Percentiles rank a stretch among this genome's conserved stretches.
Conservation (phyloP, 2,329 filamentous ascomycete species). For the Sclerotinia trifoliorum region DNA sequence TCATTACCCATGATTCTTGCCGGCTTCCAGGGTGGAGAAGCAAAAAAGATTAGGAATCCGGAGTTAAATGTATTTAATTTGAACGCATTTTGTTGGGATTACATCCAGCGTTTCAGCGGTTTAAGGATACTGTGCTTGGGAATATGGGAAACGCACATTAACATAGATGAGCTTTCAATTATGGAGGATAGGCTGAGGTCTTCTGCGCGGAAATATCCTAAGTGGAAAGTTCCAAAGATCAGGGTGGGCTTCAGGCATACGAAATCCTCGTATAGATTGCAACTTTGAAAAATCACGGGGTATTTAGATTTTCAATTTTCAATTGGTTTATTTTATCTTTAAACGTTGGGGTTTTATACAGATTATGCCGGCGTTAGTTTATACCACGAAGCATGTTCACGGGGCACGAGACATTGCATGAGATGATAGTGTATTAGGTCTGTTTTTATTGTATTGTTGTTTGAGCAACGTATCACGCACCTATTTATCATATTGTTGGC, state of each 20-base stretch:
- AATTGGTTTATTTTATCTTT: not conserved
- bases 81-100: not conserved
- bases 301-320: not conserved
- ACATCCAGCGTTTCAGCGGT: not conserved
- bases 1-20: constrained; percentile 29
- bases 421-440: no score
- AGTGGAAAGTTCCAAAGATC: not conserved
- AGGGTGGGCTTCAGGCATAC: not conserved
- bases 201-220: not conserved
- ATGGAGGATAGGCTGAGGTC: not conserved
- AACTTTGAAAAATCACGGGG: no score
- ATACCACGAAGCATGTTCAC: not conserved
- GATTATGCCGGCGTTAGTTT: not conserved
- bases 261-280: no score
- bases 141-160: not conserved
- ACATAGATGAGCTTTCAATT: not conserved
- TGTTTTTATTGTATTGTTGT: no score
- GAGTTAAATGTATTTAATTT: constrained; percentile 23
- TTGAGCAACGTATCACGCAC: not conserved
- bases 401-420: no score
- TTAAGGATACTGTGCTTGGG: not conserved
- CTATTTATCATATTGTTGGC: not conserved
- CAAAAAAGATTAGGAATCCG: constrained; percentile 27
- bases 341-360: not conserved
- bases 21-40: constrained; percentile 25